Percentiles rank a stretch among this genome's conserved stretches.
phyloP scores from a whole-genome alignment of 1,284 basidiomycete genomes.

The Irpex sp. region DNA sequence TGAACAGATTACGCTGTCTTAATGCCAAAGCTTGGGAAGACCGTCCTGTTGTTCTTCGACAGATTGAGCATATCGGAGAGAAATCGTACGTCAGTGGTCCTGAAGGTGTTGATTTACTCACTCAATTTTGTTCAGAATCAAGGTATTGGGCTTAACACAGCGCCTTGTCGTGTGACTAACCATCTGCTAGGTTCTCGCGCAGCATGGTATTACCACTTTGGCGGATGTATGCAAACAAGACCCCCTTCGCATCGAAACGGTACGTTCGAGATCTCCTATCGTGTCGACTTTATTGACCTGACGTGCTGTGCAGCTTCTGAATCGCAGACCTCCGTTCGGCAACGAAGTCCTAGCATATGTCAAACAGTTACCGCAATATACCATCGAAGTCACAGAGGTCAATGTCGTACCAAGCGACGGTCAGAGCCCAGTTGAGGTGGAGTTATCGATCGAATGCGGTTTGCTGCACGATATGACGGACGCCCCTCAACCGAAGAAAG shows the following conservation, averaged over 20 bases:
- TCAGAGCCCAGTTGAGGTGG: slow-evolving; percentile 53
- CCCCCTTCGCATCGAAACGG: slow-evolving; percentile 56
- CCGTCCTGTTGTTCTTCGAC: slow-evolving; percentile 71
- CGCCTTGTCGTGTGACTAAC: background rate
- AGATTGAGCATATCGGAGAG: slow-evolving; percentile 80
- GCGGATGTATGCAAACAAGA: slow-evolving; percentile 51
- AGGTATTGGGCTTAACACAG: slow-evolving; percentile 34
- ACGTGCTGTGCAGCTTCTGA: slow-evolving; percentile 52
- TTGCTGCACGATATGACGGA: slow-evolving; percentile 32
- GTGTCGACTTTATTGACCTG: background rate
- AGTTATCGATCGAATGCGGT: slow-evolving; percentile 56
- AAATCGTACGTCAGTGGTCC: slow-evolving; percentile 60
- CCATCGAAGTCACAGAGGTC: slow-evolving; percentile 45
- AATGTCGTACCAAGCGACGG: slow-evolving; percentile 38
- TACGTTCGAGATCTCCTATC: too few species aligned
- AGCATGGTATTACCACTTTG: slow-evolving; percentile 67
- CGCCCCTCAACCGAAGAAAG: slow-evolving; percentile 39
- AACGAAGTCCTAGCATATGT: slow-evolving; percentile 57
- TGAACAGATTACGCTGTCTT: slow-evolving; percentile 64
- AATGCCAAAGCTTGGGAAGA: slow-evolving; percentile 85
- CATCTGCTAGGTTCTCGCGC: slow-evolving; percentile 58
- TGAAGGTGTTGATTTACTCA: background rate
- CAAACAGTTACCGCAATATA: slow-evolving; percentile 64
- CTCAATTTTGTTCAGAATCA: slow-evolving; percentile 39
- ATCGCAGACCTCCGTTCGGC: slow-evolving; percentile 72